A percentile compares a stretch with the other conserved stretches of the same genome.
Evolutionary conservation across 2,329 filamentous ascomycete genomes (phyloP).

Genomic region (Fusarium begoniae): DNA sequence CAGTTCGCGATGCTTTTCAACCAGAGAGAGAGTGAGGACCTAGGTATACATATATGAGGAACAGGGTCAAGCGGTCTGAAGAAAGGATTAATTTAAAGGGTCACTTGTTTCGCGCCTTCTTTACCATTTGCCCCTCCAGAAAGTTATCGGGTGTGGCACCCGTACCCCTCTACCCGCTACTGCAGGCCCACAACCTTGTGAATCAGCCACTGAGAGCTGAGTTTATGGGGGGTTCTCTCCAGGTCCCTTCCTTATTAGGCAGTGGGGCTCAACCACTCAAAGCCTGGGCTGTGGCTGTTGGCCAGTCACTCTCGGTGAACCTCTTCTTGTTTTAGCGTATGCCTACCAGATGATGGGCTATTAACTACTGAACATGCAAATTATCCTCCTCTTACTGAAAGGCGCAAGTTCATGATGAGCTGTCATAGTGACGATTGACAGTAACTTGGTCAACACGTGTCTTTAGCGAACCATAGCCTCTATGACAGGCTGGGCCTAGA

Average conservation of each 20-base stretch:
- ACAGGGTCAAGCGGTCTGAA: conserved; percentile 31
- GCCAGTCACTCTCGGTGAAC: conserved; percentile 41
- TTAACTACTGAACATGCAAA: not conserved
- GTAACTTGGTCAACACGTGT: not conserved
- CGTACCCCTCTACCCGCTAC: conserved; percentile 31
- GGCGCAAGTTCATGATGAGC: not conserved
- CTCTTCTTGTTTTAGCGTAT: conserved; percentile 33
- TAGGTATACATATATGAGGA: conserved; percentile 4
- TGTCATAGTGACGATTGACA: not conserved
- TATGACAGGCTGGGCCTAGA: not conserved
- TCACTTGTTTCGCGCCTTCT: conserved; percentile 28
- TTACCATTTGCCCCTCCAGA: conserved; percentile 43
- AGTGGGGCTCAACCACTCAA: conserved; percentile 36
- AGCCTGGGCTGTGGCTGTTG: conserved; percentile 20
- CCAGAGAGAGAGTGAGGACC: not conserved
- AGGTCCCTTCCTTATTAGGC: conserved; percentile 25
- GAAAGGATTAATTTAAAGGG: conserved; percentile 39
- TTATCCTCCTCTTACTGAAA: not conserved
- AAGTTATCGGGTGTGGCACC: conserved; percentile 28
- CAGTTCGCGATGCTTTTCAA: not conserved
- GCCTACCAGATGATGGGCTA: not conserved
- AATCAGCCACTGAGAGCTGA: conserved; percentile 31
- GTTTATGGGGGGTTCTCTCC: conserved; percentile 5
- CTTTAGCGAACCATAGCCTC: not conserved
- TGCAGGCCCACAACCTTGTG: conserved; percentile 31